phyloP scores from a whole-genome alignment of 2,329 filamentous ascomycete genomes.

The Monosporascus sp. region DNA sequence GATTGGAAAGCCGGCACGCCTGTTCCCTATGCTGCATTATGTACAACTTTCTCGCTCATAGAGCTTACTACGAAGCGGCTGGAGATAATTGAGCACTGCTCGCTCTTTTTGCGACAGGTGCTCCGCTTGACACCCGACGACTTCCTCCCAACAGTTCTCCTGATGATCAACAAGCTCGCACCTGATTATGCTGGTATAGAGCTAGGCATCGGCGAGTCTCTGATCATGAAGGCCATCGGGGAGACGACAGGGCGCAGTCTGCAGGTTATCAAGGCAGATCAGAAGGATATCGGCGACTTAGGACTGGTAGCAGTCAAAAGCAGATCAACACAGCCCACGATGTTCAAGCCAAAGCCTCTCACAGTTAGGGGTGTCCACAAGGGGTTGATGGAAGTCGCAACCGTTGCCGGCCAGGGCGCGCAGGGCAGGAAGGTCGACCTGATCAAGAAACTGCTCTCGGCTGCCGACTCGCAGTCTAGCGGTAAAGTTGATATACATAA shows the following conservation, averaged over 20 bases:
- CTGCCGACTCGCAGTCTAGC: slow-evolving; percentile 68
- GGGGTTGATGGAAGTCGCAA: slow-evolving; percentile 83
- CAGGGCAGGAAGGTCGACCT: slow-evolving; percentile 87
- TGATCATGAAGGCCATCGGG: slow-evolving; percentile 98
- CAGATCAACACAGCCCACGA: slow-evolving; percentile 88
- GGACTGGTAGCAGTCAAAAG: slow-evolving; percentile 94
- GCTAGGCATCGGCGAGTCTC: slow-evolving; percentile 93
- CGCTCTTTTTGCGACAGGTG: slow-evolving; percentile 89
- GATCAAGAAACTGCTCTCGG: slow-evolving; percentile 94
- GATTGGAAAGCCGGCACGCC: slow-evolving; percentile 89
- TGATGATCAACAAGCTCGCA: slow-evolving; percentile 98
- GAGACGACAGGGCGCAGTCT: slow-evolving; percentile 87
- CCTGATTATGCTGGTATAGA: slow-evolving; percentile 96
- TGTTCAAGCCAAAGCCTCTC: slow-evolving; percentile 94
- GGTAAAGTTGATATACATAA: slow-evolving; percentile 86
- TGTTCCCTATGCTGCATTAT: slow-evolving; percentile 90
- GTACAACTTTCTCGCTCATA: slow-evolving; percentile 88
- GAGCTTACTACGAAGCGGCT: slow-evolving; percentile 92
- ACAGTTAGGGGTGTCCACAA: slow-evolving; percentile 84
- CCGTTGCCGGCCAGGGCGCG: slow-evolving; percentile 76
- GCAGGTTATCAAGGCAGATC: slow-evolving; percentile 87
- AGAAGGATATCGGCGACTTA: slow-evolving; percentile 93
- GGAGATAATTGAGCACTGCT: slow-evolving; percentile 82
- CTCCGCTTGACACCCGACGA: slow-evolving; percentile 84
- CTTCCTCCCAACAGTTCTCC: slow-evolving; percentile 77